Base-by-base conservation (phyloP, 495 filamentous ascomycete species). In the Hypoxylon crocopeplum region DNA sequence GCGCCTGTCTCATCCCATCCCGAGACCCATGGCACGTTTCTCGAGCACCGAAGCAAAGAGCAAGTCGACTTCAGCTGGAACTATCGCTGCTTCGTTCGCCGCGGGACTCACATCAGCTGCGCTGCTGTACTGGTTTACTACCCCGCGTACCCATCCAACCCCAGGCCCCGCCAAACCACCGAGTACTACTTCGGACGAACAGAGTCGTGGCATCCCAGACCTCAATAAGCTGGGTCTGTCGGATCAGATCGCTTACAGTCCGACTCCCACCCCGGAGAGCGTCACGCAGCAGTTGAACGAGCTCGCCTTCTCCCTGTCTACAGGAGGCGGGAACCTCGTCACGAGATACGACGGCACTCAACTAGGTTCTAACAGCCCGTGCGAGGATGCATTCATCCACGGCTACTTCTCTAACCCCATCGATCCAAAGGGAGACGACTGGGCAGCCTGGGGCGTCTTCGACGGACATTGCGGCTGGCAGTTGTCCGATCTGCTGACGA, bases 381-480 rank as follows among this genome's bases (percentile, higher is more conserved):
- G 78, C 45, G 79, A 83, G 56, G 80, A 83, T 60, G 61, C 59
- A 7, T 80, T 77, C 55, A 63, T 73, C 27, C 78, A 83, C 56
- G 77, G 78, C 6, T 61, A 53, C 30, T 66, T 82, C 55, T 59
- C 72, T 3, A 76, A 74, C 8, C 76, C 78, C 13, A 68, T 68
- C 40, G 40, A 34, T 6, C 57, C 69, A 2, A 56, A 67, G 5
- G 66, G 42, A 13, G 62, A 70, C 4, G 61, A 72, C 6, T 85
- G 83, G 82, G 67, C 80, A 56, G 71, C 75, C 11, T 69, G 67
- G 67, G 67, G 54, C 6, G 67, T 69, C 7, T 83, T 79, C 44
- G 82, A 85, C 51, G 82, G 82, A 1, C 82, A 84, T 59, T 65
- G 69, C 10, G 80, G 79, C 8, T 72, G 68, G 53, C 72, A 79